Evolutionary conservation across 1,139 yeast genomes (phyloP).

Genomic region (Torulaspora pretoriensis): DNA sequence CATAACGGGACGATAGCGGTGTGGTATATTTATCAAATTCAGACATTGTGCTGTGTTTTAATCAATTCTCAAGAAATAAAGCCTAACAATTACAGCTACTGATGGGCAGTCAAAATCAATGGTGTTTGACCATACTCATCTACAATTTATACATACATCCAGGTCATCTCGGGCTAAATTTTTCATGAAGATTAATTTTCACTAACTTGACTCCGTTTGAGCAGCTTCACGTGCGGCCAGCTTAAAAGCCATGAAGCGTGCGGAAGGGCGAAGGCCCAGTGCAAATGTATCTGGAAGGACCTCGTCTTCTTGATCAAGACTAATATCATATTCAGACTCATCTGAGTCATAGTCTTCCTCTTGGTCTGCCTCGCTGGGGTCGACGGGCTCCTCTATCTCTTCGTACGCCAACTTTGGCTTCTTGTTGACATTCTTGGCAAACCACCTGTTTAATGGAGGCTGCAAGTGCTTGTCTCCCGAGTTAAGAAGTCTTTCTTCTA

Average conservation of each 20-base stretch:
- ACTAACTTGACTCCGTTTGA: constrained; percentile 16
- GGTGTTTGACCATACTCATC: background rate
- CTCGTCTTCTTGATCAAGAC: constrained; percentile 20
- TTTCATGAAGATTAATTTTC: constrained; percentile 6
- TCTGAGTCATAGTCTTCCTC: constrained; percentile 11
- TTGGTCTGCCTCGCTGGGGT: constrained; percentile 10
- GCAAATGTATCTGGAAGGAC: constrained; percentile 26
- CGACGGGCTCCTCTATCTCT: constrained; percentile 26
- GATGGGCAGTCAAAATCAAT: background rate
- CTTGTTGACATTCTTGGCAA: constrained; percentile 20
- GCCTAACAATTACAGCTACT: background rate
- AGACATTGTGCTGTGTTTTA: constrained; percentile 36
- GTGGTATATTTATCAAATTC: constrained; percentile 74
- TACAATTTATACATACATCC: constrained; percentile 3
- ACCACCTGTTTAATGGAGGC: constrained; percentile 26
- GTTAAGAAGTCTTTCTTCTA: constrained; percentile 46
- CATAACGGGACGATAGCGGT: constrained; percentile 94
- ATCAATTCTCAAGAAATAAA: too few species aligned
- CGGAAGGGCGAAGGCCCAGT: constrained; percentile 32
- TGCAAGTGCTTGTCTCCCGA: constrained; percentile 23
- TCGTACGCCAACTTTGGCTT: constrained; percentile 25
- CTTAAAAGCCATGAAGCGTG: constrained; percentile 29
- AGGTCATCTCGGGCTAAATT: constrained; percentile 2
- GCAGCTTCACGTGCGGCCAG: constrained; percentile 16
- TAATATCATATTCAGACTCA: constrained; percentile 12